Percentiles rank a stretch among this genome's conserved stretches.
Conservation (phyloP, 305 asterid genomes). For the Fraxinus sp. region DNA sequence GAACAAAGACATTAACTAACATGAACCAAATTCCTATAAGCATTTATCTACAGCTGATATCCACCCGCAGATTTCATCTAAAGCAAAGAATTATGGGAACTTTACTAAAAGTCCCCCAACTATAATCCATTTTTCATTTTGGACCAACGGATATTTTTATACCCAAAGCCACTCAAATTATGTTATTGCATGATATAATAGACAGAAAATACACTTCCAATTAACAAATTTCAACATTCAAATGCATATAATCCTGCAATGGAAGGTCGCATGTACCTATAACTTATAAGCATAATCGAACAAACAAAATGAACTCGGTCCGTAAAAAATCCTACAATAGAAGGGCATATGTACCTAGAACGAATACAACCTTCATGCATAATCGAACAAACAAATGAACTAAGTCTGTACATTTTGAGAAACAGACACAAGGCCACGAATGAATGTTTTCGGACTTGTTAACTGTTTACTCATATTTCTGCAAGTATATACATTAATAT, state of each 20-base stretch:
- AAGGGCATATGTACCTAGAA: not conserved
- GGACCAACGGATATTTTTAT: not conserved
- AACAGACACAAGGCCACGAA: conserved; percentile 25
- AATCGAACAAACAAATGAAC: conserved; percentile 24
- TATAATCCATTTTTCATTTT: not conserved
- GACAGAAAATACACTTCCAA: not conserved
- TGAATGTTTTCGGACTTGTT: conserved; percentile 9
- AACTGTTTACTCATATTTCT: conserved; percentile 23
- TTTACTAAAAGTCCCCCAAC: not conserved
- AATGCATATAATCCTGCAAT: not conserved
- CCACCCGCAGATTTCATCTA: not conserved
- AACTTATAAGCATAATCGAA: not conserved
- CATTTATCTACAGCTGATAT: not conserved
- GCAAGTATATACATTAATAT: conserved; percentile 40
- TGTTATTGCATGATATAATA: not conserved
- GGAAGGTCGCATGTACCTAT: not conserved
- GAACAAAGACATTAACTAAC: not conserved
- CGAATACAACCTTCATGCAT: conserved; percentile 9
- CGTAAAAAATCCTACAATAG: not conserved
- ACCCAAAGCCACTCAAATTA: not conserved
- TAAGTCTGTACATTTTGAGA: conserved; percentile 38
- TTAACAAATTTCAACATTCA: not conserved
- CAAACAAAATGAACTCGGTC: not conserved
- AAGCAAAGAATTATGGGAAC: not conserved
- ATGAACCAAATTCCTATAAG: not conserved